Percentiles rank a stretch among this genome's conserved stretches.
Evolutionary conservation across 306 rosid genomes (phyloP).

Genomic region (Trichosanthes truncata): DNA sequence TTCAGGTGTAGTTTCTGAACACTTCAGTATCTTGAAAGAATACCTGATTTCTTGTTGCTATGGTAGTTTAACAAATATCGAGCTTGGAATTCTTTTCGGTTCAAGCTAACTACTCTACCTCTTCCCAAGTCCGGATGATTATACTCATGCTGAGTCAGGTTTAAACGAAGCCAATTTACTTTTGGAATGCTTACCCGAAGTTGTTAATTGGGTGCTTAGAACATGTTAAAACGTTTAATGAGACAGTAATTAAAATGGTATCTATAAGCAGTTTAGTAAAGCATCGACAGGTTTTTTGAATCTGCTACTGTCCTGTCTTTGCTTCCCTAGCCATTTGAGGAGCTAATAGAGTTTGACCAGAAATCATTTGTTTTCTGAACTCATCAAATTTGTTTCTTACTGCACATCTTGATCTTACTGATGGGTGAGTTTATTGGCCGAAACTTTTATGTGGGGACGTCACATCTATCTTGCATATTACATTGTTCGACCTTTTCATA

Average conservation of each 20-base stretch:
- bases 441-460: not conserved
- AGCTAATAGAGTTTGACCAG: not conserved
- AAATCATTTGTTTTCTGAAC: not conserved
- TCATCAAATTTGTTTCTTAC: not conserved
- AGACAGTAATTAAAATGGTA: not conserved
- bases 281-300: not conserved
- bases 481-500: not conserved
- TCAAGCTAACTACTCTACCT: not conserved
- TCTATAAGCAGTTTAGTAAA: not conserved
- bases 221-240: not conserved
- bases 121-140: not conserved
- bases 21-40: constrained; percentile 1
- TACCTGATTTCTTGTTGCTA: not conserved
- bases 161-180: constrained; percentile 1
- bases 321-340: not conserved
- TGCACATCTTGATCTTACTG: not conserved
- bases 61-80: not conserved
- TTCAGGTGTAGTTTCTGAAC: constrained; percentile 62
- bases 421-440: not conserved
- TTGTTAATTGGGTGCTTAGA: not conserved
- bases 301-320: not conserved
- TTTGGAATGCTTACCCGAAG: not conserved
- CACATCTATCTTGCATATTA: not conserved
- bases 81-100: not conserved
- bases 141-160: not conserved